phyloP scores from a whole-genome alignment of 176 grass and related monocot species.

The Oryza meyeriana region DNA sequence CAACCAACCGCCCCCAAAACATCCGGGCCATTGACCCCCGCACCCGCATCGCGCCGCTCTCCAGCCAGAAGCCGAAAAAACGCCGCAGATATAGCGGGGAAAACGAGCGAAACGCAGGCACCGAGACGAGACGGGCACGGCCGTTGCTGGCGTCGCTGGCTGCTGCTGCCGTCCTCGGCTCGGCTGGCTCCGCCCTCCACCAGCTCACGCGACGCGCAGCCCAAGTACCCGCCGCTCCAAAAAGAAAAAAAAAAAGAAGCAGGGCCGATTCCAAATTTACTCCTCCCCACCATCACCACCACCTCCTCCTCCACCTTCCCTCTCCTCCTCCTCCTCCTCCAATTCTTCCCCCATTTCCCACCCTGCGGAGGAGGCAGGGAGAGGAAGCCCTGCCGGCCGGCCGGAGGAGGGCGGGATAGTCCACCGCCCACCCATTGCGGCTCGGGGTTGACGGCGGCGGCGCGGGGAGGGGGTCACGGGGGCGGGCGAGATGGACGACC shows the following conservation, averaged over 20 bases:
- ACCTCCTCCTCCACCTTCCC: background rate
- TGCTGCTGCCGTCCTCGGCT: background rate
- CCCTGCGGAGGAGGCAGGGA: conserved; percentile 45
- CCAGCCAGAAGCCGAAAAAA: background rate
- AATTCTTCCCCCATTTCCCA: background rate
- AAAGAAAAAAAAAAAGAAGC: conserved; percentile 16
- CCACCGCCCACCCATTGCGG: conserved; percentile 3
- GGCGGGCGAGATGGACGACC: conserved; percentile 54
- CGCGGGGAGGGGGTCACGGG: background rate
- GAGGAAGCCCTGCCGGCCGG: background rate
- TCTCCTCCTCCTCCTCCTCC: conserved; percentile 16
- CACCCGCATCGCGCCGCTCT: background rate
- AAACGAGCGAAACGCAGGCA: background rate
- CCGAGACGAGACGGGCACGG: background rate
- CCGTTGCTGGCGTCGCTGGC: background rate
- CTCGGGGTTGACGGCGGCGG: background rate
- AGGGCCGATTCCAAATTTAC: conserved; percentile 31
- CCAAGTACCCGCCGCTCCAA: background rate
- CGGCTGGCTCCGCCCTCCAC: background rate
- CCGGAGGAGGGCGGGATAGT: background rate
- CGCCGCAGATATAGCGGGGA: background rate
- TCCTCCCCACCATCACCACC: conserved; percentile 12
- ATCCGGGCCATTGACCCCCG: background rate
- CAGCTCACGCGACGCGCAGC: conserved; percentile 27
- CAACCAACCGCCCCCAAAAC: background rate